Evolutionary conservation across 179 eudicot species (phyloP), one percentile per base, ranked within the genome.

Genomic region (Beta lomatogona): DNA sequence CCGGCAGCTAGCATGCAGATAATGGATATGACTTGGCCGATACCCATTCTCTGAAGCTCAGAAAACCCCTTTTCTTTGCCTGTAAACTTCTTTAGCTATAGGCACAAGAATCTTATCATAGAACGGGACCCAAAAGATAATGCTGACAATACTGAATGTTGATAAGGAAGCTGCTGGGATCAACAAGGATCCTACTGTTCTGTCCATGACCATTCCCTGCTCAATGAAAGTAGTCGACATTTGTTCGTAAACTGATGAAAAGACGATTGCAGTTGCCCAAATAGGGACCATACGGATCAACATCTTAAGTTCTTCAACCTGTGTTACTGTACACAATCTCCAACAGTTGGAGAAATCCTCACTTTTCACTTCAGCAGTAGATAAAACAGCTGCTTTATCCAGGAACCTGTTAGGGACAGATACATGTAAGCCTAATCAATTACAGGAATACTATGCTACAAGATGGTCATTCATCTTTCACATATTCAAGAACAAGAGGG

Each of bases 241-340:
- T 66, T 85, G 88, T 41, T 80, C 76, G 66, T 82, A 55, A 5
- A 79, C 85, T 10, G 83, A 54, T 11, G 76, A 60, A 52, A 60
- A 85, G 75, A 82, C 12, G 65, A 85, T 76, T 1, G 77, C n/a
- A 7, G 83, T 76, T 45, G 83, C 77, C 88, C 88, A 82, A 22
- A 85, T 82, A 1, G 88, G 88, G 69, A 76, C 74, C 83, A 85
- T 82, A 21, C 85, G 88, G 28, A 85, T 65, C 68, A 85, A 71
- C 50, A 82, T 77, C 79, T 85, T 85, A 61, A 85, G 53, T 67
- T 85, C 88, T 76, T 85, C 88, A 5, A 85, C 88, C 79, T 85
- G 88, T 75, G 88, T 85, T 72, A 85, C 83, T 4, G 83, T 85
- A 77, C 88, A 85, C 60, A 85, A 7, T 4, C 81, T 79, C 88